Base-by-base conservation (phyloP, 805 yeast genomes). In the Wickerhamiella occidentalis region DNA sequence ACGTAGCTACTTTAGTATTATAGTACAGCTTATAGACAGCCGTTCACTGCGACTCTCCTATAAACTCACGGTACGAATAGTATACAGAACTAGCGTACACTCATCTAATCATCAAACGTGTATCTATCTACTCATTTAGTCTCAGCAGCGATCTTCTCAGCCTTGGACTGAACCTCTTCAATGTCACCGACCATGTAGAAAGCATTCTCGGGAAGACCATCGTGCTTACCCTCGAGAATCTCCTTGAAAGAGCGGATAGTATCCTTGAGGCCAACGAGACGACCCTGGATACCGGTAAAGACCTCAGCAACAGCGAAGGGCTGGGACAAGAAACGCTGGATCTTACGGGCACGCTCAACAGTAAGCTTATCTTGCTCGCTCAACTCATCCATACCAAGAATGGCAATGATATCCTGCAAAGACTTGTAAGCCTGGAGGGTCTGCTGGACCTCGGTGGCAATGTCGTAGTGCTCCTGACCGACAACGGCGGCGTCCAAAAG, bases 181-280 rank as follows among this genome's bases (percentile, higher is more conserved):
- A 92, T 88, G 78, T 95, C 95, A 78, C 98, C 98, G 74, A 92
- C 98, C 98, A 92, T 92, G 76, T 92, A 92, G 94, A 92, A 92
- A 66, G 98, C 98, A 71, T 82, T 85, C 79, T 92, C 98, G 70
- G 98, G 98, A 67, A 92, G 81, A 77, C 82, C 82, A 75, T 92
- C 98, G 79, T 92, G 87, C 80, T 92, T 92, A 77, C 98, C 98
- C 36, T 79, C 96, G 67, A 92, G 80, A 65, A 92, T 95, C 67
- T 80, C 98, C 79, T 79, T 87, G 90, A 92, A 92, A 54, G 97
- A 90, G 61, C 73, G 69, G 69, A 92, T 75, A 64, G 97, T 92
- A 66, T 92, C 97, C 78, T 85, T 83, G 71, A 92, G 79, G 76
- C 96, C 82, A 59, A 92, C 98, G 71, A 92, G 82, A 71, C 82